Conservation (phyloP, 1,284 basidiomycete genomes). For the Apiotrichum domesticum region DNA sequence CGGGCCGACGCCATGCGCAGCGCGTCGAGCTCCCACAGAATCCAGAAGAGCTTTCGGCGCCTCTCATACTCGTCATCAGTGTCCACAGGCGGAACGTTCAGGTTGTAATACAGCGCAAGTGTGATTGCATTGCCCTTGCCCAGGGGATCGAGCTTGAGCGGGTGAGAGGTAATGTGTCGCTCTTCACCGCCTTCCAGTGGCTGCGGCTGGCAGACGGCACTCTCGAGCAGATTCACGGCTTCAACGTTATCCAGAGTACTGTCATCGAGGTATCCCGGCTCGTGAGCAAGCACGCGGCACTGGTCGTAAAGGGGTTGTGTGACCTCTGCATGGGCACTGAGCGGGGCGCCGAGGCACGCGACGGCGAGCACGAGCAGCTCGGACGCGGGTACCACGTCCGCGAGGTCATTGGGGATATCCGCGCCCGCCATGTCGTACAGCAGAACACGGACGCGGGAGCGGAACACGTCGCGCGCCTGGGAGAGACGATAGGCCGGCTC, state of each 20-base stretch:
- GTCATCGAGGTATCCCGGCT: not conserved
- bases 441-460: not conserved
- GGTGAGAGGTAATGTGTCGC: not conserved
- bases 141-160: not conserved
- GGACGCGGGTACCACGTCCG: not conserved
- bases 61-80: not conserved
- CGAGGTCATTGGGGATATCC: not conserved
- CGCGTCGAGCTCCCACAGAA: not conserved
- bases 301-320: not conserved
- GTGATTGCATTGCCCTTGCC: not conserved
- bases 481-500: not conserved
- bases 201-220: not conserved
- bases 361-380: constrained; percentile 2
- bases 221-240: not conserved
- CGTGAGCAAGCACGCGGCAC: not conserved
- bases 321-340: not conserved
- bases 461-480: not conserved
- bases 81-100: not conserved
- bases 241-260: not conserved
- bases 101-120: not conserved
- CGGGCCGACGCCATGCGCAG: not conserved
- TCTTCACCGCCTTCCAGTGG: too few species aligned
- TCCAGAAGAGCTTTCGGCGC: constrained; percentile 1
- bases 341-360: not conserved
- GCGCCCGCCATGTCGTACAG: not conserved